phyloP scores from a whole-genome alignment of 768 basidiomycete species.

The Boletus reticulatus region DNA sequence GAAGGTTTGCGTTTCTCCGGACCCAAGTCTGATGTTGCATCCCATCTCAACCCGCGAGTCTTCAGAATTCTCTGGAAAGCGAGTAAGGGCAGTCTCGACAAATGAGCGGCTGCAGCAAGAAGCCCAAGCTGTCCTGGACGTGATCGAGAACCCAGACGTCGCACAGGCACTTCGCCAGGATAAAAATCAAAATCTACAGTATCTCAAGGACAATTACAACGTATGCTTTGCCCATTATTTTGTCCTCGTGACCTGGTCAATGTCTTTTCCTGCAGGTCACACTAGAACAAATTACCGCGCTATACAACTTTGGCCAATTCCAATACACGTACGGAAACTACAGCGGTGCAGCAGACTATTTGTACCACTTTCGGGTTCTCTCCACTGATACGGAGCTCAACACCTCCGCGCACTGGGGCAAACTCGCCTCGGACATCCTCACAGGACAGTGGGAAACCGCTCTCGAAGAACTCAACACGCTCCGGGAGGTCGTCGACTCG shows the following conservation, averaged over 20 bases:
- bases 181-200: slow-evolving; percentile 93
- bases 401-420: slow-evolving; percentile 98
- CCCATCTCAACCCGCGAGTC: background rate
- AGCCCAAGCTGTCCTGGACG: slow-evolving; percentile 90
- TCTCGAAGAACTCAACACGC: slow-evolving; percentile 89
- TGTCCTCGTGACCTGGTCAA: slow-evolving; percentile 2
- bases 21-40: background rate
- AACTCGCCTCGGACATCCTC: slow-evolving; percentile 94
- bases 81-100: slow-evolving; percentile 77
- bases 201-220: slow-evolving; percentile 89
- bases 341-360: slow-evolving; percentile 92
- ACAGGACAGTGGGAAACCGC: slow-evolving; percentile 95
- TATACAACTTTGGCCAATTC: slow-evolving; percentile 98
- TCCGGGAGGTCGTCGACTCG: slow-evolving; percentile 90
- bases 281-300: slow-evolving; percentile 89
- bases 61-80: slow-evolving; percentile 81
- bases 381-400: slow-evolving; percentile 92
- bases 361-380: slow-evolving; percentile 98
- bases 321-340: slow-evolving; percentile 99
- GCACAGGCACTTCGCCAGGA: slow-evolving; percentile 93
- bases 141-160: slow-evolving; percentile 96
- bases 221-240: slow-evolving; percentile 44
- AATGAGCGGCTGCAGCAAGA: slow-evolving; percentile 85
- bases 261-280: slow-evolving; percentile 60
- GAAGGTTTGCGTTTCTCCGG: slow-evolving; percentile 46